phyloP scores from a whole-genome alignment of 352 stramenopile genomes.

The Elongisporangium anandrum region DNA sequence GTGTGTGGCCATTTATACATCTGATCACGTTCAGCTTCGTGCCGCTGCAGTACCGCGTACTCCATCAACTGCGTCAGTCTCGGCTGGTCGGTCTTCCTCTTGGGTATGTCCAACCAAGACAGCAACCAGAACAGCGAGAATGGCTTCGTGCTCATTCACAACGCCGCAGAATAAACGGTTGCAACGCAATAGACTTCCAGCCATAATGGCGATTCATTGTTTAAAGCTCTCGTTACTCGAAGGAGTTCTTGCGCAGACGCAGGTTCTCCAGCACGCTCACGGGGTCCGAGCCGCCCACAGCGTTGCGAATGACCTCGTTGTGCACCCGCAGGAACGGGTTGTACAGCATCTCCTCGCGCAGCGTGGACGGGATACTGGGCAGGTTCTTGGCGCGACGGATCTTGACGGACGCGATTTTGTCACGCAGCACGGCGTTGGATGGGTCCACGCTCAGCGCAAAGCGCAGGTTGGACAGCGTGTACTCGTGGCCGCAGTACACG shows the following conservation, averaged over 20 bases:
- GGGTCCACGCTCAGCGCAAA: constrained; percentile 93
- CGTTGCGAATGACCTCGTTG: constrained; percentile 77
- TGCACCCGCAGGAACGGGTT: constrained; percentile 86
- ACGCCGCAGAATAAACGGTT: too few relatives aligned
- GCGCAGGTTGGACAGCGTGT: constrained; percentile 91
- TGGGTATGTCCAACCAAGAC: constrained; percentile 13
- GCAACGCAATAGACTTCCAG: too few relatives aligned
- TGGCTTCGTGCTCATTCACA: too few relatives aligned
- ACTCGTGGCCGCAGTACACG: constrained; percentile 90
- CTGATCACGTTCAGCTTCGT: constrained; percentile 39
- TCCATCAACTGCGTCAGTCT: constrained; percentile 43
- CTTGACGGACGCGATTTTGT: constrained; percentile 84
- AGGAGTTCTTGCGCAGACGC: constrained; percentile 71
- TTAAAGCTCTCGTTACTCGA: constrained; percentile 38
- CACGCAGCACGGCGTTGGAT: constrained; percentile 78
- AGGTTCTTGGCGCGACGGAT: constrained; percentile 78
- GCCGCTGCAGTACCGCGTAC: constrained; percentile 38
- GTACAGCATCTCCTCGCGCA: constrained; percentile 85
- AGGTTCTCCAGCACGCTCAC: constrained; percentile 80
- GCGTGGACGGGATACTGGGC: constrained; percentile 89
- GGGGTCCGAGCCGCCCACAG: constrained; percentile 69
- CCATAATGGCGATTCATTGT: neutral
- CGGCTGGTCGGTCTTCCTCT: constrained; percentile 42
- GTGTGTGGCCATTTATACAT: constrained; percentile 38
- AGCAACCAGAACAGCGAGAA: too few relatives aligned